Evolutionary conservation across 768 basidiomycete genomes (phyloP).

Genomic region (Sarcodon sp.): DNA sequence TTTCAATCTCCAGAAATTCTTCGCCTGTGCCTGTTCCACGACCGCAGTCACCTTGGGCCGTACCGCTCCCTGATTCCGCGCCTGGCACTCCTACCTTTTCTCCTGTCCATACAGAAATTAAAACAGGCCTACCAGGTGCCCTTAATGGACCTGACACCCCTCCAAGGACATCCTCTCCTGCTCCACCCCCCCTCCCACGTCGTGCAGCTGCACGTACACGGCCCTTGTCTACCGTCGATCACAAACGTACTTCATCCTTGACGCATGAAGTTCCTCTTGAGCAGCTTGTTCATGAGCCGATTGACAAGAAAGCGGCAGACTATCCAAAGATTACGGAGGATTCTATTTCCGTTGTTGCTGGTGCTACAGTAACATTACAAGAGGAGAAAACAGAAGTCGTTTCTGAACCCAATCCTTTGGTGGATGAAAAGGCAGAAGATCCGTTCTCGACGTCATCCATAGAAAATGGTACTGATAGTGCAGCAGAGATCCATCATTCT

Average conservation of each 20-base stretch:
- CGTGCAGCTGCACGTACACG: slow-evolving; percentile 45
- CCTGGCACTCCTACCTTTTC: slow-evolving; percentile 15
- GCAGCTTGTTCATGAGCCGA: no score
- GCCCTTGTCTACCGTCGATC: slow-evolving; percentile 12
- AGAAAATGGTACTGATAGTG: background rate
- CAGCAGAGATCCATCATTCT: no score
- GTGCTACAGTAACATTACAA: no score
- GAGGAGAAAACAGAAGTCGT: no score
- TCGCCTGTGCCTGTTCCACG: slow-evolving; percentile 1
- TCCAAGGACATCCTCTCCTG: slow-evolving; percentile 22
- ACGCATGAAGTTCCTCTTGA: background rate
- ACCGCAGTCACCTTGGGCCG: slow-evolving; percentile 10
- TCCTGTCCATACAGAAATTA: background rate
- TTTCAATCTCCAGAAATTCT: slow-evolving; percentile 35
- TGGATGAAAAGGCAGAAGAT: no score
- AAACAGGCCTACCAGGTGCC: slow-evolving; percentile 1
- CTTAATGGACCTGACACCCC: slow-evolving; percentile 30
- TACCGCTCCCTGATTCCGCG: slow-evolving; percentile 13
- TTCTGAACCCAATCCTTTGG: no score
- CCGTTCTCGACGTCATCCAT: background rate
- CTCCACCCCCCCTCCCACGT: slow-evolving; percentile 49
- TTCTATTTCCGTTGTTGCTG: no score
- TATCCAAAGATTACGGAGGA: no score
- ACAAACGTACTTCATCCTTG: background rate
- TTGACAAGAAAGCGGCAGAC: no score